phyloP scores from a whole-genome alignment of 148 eudicot species.

The Fagopyrum esculentum region DNA sequence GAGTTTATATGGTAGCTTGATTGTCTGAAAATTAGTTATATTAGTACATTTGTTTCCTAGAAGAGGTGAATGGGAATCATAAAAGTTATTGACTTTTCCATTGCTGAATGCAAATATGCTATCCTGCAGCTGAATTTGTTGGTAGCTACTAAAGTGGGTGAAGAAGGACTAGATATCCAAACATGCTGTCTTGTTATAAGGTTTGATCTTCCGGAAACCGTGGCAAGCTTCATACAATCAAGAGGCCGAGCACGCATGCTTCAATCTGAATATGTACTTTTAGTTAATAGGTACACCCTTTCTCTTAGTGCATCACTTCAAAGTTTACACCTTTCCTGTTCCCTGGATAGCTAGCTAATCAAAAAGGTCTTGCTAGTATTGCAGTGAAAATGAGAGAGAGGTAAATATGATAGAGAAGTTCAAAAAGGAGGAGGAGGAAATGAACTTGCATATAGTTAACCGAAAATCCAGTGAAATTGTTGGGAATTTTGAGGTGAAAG shows the following conservation, averaged over 20 bases:
- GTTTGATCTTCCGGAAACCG: constrained; percentile 94
- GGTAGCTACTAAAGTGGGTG: constrained; percentile 96
- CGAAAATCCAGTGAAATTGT: constrained; percentile 28
- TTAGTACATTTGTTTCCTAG: background rate
- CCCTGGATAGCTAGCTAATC: background rate
- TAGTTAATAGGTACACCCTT: constrained; percentile 70
- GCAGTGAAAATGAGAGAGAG: constrained; percentile 70
- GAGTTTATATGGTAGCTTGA: background rate
- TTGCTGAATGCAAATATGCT: background rate
- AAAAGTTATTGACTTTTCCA: background rate
- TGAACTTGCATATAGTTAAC: constrained; percentile 67
- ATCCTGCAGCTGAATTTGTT: constrained; percentile 78
- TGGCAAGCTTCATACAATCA: constrained; percentile 93
- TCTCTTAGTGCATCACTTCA: constrained; percentile 12
- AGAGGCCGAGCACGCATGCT: constrained; percentile 99
- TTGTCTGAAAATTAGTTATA: background rate
- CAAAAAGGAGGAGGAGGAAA: constrained; percentile 52
- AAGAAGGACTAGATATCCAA: constrained; percentile 99
- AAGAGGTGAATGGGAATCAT: background rate
- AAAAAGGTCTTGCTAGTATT: constrained; percentile 12
- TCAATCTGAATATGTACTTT: constrained; percentile 82
- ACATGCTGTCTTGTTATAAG: constrained; percentile 97
- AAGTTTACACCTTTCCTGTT: background rate
- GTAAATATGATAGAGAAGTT: constrained; percentile 50
- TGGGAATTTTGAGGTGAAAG: constrained; percentile 38